Base-by-base conservation (phyloP, 257 asterid genomes). In the Galeopsis tetrahit region DNA sequence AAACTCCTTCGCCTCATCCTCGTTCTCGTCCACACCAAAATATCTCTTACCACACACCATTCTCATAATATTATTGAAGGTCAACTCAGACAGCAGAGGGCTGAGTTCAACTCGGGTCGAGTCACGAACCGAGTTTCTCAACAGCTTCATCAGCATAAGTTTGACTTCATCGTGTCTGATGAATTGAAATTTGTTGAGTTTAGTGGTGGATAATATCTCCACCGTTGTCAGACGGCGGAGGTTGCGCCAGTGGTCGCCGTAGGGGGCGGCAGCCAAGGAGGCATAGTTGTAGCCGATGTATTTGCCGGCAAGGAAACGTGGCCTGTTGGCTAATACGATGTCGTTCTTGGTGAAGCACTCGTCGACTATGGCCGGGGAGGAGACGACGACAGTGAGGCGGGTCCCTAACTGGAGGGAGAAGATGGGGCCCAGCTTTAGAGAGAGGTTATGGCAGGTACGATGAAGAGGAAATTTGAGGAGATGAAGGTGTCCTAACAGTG, bases 311-410 rank as follows among this genome's bases (percentile, higher is more conserved):
- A 79, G 5, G 31, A 70, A 39, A 17, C 72, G 80, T 4, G 96
- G 89, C 31, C 92, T 63, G 56, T 82, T 79, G 49, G 96, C 90
- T 2, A 88, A 44, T 0, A 82, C 77, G 21, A 80, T 33, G 52
- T 89, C 92, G 69, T 86, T 89, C 14, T 72, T 82, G 51, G 85
- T 86, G 85, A 88, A 86, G 32, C 95, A 88, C 68, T 88, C 89
- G 34, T 84, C 90, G 1, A 52, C 90, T 8, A 66, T 53, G 39
- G 75, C 68, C 0, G 82, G 71, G 4, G 89, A 84, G 3, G 91
- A 85, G 7, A 82, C 84, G 2, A 79, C 84, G 49, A 85, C 82
- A 42, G 77, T 69, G 5, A 71, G 86, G 66, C 89, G 91, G 75
- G 5, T 70, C 6, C 88, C 91, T 2, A 84, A 42, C 0, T 74